phyloP scores from a whole-genome alignment of 257 asterid species.

The Solanum chiquidenum region DNA sequence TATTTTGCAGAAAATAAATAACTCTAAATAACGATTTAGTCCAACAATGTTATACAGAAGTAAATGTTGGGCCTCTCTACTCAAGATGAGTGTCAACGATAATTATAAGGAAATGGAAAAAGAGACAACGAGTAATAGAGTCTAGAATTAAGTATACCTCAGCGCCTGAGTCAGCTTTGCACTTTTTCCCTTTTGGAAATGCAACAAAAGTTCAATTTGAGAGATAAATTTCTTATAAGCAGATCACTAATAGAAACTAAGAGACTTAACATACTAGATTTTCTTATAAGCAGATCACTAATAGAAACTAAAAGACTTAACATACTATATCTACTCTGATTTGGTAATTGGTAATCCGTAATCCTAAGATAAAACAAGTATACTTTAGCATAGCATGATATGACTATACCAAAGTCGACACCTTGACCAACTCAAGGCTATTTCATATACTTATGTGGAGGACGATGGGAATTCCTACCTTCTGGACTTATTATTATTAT shows the following conservation, averaged over 20 bases:
- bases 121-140: background rate
- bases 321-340: too few relatives aligned
- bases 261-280: background rate
- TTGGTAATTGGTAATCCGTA: too few relatives aligned
- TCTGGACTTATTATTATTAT: background rate
- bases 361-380: too few relatives aligned
- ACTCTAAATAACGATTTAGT: background rate
- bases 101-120: background rate
- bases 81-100: background rate
- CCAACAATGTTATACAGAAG: background rate
- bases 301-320: background rate
- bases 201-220: conserved; percentile 11
- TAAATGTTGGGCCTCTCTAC: background rate
- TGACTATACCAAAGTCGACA: background rate
- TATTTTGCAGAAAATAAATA: background rate
- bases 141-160: conserved; percentile 42
- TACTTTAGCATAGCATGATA: background rate
- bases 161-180: conserved; percentile 49
- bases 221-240: background rate
- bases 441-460: background rate
- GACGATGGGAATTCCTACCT: background rate
- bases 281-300: background rate
- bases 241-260: background rate
- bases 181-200: conserved; percentile 74
- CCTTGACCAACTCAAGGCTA: background rate